phyloP scores from a whole-genome alignment of 2,329 filamentous ascomycete species.

The Purpureocillium takamizusanense region DNA sequence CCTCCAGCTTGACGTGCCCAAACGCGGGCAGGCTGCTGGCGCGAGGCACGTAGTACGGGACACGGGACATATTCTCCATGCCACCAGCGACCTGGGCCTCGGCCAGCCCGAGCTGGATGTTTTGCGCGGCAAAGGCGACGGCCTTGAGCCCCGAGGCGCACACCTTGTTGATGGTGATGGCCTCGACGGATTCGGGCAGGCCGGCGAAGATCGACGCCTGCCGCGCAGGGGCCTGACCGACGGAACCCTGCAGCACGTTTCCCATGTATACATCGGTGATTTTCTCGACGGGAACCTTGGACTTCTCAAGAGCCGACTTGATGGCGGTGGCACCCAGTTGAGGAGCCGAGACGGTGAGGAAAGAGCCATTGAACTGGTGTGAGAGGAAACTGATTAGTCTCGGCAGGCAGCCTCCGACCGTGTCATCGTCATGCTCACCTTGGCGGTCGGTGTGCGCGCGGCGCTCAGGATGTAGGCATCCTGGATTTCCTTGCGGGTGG shows the following conservation, averaged over 20 bases:
- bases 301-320: conserved; percentile 81
- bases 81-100: conserved; percentile 88
- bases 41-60: conserved; percentile 82
- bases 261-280: conserved; percentile 97
- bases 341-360: conserved; percentile 74
- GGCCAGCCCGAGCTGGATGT: conserved; percentile 84
- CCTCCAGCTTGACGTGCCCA: conserved; percentile 78
- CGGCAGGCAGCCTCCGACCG: not conserved
- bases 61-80: conserved; percentile 96
- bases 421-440: conserved; percentile 40
- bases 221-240: conserved; percentile 85
- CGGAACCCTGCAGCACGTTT: conserved; percentile 75
- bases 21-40: conserved; percentile 78
- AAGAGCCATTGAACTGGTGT: conserved; percentile 83
- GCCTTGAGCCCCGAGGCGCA: conserved; percentile 94
- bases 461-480: conserved; percentile 93
- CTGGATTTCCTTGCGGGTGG: conserved; percentile 59
- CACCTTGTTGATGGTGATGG: conserved; percentile 94
- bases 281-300: conserved; percentile 67
- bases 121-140: conserved; percentile 81
- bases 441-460: conserved; percentile 79
- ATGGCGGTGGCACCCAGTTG: conserved; percentile 85
- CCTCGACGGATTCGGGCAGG: conserved; percentile 71
- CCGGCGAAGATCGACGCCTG: conserved; percentile 88
- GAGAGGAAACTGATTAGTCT: conserved; percentile 1